Base-by-base conservation (phyloP, 345 rosid genomes). In the Aquilaria malaccensis region DNA sequence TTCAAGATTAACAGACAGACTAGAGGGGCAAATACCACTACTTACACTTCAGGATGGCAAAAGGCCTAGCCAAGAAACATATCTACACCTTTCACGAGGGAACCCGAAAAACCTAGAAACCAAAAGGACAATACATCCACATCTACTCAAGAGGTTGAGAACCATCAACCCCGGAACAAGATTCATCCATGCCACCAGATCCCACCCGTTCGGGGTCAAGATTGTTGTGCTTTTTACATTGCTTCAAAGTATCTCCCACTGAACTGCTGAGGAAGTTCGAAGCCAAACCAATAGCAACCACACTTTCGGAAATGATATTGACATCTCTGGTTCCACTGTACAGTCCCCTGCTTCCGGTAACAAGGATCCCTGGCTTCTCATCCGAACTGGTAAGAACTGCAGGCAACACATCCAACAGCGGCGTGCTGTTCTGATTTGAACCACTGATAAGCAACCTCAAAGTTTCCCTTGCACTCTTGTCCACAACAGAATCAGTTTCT, bases 401-500 rank as follows among this genome's bases (percentile, higher is more conserved):
- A 12, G 91, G 88, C 2, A 83, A 63, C 2, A 80, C 79, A 64
- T 74, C 74, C 52, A 76, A 71, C 67, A 86, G 65, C 41, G 81
- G 84, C 9, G 87, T 74, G 66, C 64, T 84, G 30, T 60, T 55
- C 68, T 72, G 84, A 53, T 69, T 69, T 11, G 99, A 83, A 65
- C 43, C 4, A 49, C 87, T 79, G 41, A 94, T 76, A 50, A 94
- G 96, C 48, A 90, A 65, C 46, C 96, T 74, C 37, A 94, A 82
- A 3, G 99, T 94, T 75, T 94, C 97, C 63, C 99, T 86, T 1
- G 99, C 99, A 33, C 97, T 85, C 72, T 86, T 84, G 59, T 91
- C 99, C 10, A 91, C 69, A 65, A 84, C 46, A 2, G 93, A 78
- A 12, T 85, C 89, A 2, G 83, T 67, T 66, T 84, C 77, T 0